These are phyloP conservation scores for Cinnamomum micranthum DNA, from an alignment of 164 flowering plant genomes.

Conservation along the genomic window DNA sequence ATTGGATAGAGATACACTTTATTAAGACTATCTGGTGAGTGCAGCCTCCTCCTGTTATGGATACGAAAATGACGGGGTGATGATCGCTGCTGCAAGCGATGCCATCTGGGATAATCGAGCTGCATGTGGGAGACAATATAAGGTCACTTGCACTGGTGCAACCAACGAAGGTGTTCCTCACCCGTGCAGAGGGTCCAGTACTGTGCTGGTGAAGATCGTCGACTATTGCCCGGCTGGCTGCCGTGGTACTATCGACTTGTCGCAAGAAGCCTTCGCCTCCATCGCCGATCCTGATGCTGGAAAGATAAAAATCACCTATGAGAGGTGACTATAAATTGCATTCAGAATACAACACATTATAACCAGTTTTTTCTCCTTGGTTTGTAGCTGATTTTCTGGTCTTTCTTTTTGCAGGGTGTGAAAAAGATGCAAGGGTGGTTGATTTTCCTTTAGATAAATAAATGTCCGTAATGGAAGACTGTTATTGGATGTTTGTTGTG, in stretches of 20 bases:
- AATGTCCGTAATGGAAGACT: too few relatives aligned
- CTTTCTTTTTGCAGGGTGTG: too few relatives aligned
- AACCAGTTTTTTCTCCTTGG: too few relatives aligned
- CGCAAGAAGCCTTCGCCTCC: slow-evolving; percentile 32
- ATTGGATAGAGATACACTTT: too few relatives aligned
- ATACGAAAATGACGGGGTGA: slow-evolving; percentile 4
- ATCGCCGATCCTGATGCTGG: slow-evolving; percentile 33
- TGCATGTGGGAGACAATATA: slow-evolving; percentile 17
- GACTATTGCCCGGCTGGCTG: slow-evolving; percentile 26
- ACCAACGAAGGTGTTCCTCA: slow-evolving; percentile 6
- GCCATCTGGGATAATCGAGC: slow-evolving; percentile 10
- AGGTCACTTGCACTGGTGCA: slow-evolving; percentile 14
- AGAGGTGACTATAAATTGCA: not conserved
- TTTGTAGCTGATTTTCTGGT: too few relatives aligned
- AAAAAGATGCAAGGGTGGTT: too few relatives aligned
- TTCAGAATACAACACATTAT: not conserved
- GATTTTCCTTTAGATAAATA: too few relatives aligned
- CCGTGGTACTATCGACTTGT: slow-evolving; percentile 29
- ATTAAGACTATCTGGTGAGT: not conserved
- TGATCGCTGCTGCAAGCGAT: slow-evolving; percentile 20
- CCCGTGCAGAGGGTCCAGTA: slow-evolving; percentile 11
- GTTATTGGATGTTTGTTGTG: too few relatives aligned
- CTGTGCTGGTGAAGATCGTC: slow-evolving; percentile 15
- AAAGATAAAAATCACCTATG: slow-evolving; percentile 15
- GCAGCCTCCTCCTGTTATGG: slow-evolving; percentile 20